Conservation (phyloP, 169 alveolate genomes). For the Theileria annulata region DNA sequence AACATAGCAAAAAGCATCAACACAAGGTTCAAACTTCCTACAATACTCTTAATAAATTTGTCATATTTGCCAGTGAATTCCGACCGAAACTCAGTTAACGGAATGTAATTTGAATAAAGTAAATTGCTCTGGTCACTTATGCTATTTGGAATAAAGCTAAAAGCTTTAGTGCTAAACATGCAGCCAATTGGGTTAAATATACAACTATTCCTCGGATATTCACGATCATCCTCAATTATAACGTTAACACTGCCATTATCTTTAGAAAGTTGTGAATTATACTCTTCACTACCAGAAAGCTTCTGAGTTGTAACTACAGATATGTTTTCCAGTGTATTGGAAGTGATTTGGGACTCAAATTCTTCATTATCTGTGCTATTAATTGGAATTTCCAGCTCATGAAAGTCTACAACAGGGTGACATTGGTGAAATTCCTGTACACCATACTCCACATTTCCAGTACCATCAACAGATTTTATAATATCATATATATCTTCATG, state of each 20-base stretch:
- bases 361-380: background rate
- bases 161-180: background rate
- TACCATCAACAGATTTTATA: background rate
- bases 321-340: background rate
- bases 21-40: slow-evolving; percentile 23
- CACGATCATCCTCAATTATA: background rate
- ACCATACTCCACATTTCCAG: background rate
- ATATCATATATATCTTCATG: background rate
- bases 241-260: background rate
- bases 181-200: slow-evolving; percentile 1
- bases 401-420: background rate
- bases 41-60: slow-evolving; percentile 28
- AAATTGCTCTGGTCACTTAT: background rate
- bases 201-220: background rate
- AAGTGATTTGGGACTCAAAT: background rate
- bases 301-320: background rate
- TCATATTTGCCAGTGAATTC: background rate
- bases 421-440: background rate
- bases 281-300: background rate
- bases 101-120: slow-evolving; percentile 1
- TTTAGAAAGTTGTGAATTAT: background rate
- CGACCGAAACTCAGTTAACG: background rate
- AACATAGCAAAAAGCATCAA: slow-evolving; percentile 44
- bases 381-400: background rate
- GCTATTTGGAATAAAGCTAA: background rate